Evolutionary conservation across 192 early-diverging fungal genomes (phyloP).

Genomic region (Linnemannia hyalina): DNA sequence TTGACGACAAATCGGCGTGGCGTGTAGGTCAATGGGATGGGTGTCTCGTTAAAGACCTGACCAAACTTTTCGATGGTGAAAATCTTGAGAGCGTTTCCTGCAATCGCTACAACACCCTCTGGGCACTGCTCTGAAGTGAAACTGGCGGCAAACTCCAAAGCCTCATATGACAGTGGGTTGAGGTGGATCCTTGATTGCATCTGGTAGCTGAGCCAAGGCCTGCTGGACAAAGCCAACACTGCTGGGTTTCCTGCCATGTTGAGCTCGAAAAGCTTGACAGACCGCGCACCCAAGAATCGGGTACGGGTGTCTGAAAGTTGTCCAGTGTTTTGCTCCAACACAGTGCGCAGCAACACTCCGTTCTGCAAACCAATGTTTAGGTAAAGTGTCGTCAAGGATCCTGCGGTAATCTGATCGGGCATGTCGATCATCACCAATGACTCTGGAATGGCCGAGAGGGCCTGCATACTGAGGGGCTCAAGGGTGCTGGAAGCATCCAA

Average conservation of each 20-base stretch:
- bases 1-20: slow-evolving; percentile 87
- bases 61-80: slow-evolving; percentile 88
- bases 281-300: slow-evolving; percentile 87
- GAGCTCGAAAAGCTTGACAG: slow-evolving; percentile 84
- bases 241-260: slow-evolving; percentile 76
- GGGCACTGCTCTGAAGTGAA: slow-evolving; percentile 89
- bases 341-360: slow-evolving; percentile 89
- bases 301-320: slow-evolving; percentile 85
- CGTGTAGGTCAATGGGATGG: slow-evolving; percentile 88
- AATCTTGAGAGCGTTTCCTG: slow-evolving; percentile 87
- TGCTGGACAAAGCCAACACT: slow-evolving; percentile 84
- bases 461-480: slow-evolving; percentile 83
- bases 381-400: slow-evolving; percentile 73
- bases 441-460: slow-evolving; percentile 72
- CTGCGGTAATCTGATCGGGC: slow-evolving; percentile 77
- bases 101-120: slow-evolving; percentile 91
- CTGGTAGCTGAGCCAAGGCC: slow-evolving; percentile 92
- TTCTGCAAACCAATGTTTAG: slow-evolving; percentile 91
- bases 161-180: slow-evolving; percentile 89
- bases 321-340: slow-evolving; percentile 87
- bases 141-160: slow-evolving; percentile 84
- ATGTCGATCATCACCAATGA: slow-evolving; percentile 87
- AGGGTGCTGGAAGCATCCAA: slow-evolving; percentile 84
- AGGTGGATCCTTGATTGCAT: slow-evolving; percentile 79
- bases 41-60: slow-evolving; percentile 84